Evolutionary conservation across 768 basidiomycete species (phyloP).

Genomic region (Lactarius tabidus): DNA sequence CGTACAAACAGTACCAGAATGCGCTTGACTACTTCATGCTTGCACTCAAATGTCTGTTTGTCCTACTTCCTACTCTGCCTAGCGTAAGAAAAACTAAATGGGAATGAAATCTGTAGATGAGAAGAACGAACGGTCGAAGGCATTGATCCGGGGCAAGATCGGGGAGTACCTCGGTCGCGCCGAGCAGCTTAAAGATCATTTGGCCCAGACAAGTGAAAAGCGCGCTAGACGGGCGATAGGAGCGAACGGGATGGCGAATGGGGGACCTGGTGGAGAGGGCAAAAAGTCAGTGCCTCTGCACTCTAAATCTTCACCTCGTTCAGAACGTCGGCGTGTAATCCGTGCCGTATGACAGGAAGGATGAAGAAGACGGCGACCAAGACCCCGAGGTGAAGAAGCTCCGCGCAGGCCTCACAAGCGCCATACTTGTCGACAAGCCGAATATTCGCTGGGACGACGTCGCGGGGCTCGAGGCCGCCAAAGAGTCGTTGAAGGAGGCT

Average conservation of each 20-base stretch:
- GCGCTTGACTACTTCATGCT: slow-evolving; percentile 98
- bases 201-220: slow-evolving; percentile 64
- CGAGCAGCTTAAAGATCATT: slow-evolving; percentile 85
- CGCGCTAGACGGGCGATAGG: slow-evolving; percentile 47
- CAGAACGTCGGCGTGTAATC: slow-evolving; percentile 6
- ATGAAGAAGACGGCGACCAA: slow-evolving; percentile 62
- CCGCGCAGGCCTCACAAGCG: slow-evolving; percentile 80
- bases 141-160: slow-evolving; percentile 82
- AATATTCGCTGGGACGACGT: slow-evolving; percentile 99
- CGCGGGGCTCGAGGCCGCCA: slow-evolving; percentile 91
- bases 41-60: slow-evolving; percentile 77
- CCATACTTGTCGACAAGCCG: slow-evolving; percentile 90
- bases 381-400: slow-evolving; percentile 97
- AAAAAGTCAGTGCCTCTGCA: slow-evolving; percentile 35
- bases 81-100: neutral
- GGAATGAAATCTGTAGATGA: slow-evolving; percentile 50
- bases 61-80: neutral
- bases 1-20: slow-evolving; percentile 94
- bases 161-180: slow-evolving; percentile 89
- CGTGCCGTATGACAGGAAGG: slow-evolving; percentile 33
- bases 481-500: slow-evolving; percentile 94
- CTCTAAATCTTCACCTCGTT: neutral
- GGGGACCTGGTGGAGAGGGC: slow-evolving; percentile 35
- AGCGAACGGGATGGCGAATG: slow-evolving; percentile 43
- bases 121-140: slow-evolving; percentile 91